Base-by-base conservation (phyloP, 2,329 filamentous ascomycete genomes). In the Helminthosporium solani region DNA sequence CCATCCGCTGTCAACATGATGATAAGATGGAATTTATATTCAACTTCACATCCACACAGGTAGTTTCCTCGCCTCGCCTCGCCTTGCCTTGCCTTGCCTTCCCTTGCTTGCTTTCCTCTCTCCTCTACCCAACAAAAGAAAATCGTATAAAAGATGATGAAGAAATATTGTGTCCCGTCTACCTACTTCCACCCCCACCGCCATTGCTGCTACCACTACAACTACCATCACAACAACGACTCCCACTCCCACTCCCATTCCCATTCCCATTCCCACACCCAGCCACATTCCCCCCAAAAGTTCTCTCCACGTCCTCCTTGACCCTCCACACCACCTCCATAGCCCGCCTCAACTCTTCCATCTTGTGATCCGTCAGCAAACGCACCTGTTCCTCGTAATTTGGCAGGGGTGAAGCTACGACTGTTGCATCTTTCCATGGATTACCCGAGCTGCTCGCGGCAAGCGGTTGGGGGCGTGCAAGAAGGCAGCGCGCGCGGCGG, bases 261-360 rank as follows among this genome's bases (percentile, higher is more conserved):
- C 28, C 28, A 31, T n/a, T n/a, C n/a, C n/a, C n/a, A n/a, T n/a
- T n/a, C 28, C 28, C 28, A 5, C 28, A 31, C 28, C 28, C 7
- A 31, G 28, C 8, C n/a, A n/a, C n/a, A n/a, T 6, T 21, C 19
- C n/a, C 20, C 12, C 39, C 18, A 33, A 21, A 41, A 11, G 3
- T n/a, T 8, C 28, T 19, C 9, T 41, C 27, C 3, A 31, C 27
- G 12, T 41, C 28, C 18, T 41, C 39, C 28, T 31, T 18, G 5
- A 33, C 20, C 18, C 18, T 7, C 27, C 39, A 41, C 7, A 41
- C 15, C 16, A 18, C 12, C 18, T 41, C 27, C 39, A 41, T 41
- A 11, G 39, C 39, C n/a, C 14, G 15, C 30, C 28, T 41, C 16
- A 41, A 16, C 16, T 41, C 39, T 8, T 41, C 39, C 9, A 41